Base-by-base conservation (phyloP, 345 rosid species). In the Gynandropsis gynandra region DNA sequence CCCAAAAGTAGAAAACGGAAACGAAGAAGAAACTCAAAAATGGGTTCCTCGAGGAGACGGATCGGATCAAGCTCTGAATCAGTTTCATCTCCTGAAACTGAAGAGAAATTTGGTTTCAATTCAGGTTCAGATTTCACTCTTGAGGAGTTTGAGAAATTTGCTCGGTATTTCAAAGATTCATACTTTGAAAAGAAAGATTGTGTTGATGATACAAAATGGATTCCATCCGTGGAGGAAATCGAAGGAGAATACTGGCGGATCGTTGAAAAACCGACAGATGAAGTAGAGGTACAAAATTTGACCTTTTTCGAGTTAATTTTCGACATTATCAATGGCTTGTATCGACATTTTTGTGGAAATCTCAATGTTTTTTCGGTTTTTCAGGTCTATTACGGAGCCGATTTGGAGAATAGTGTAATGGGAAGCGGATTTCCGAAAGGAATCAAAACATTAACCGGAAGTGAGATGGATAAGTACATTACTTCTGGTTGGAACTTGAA, bases 201-300 rank as follows among this genome's bases (percentile, higher is more conserved):
- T 12, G 36, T 8, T 41, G 77, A 65, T 36, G 71, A 59, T 41
- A 70, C 56, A 45, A 42, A 38, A 24, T 58, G 67, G 61, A 76
- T 63, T 47, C 95, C 89, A 16, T 74, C 88, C 54, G 76, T 78
- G 18, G 82, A 82, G 54, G 81, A 82, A 5, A 78, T 92, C 38
- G 98, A 92, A 78, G 98, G 93, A 13, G 98, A 92, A 62, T 87
- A 79, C 67, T 92, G 98, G 98, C 83, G 98, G 61, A 84, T 92
- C 41, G 71, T 87, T 15, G 98, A 92, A 74, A 85, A 71, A 50
- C 79, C 96, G 27, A 87, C 87, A 1, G 93, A 85, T 46, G 96
- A 92, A 66, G 96, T 92, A 27, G 96, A 92, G 95, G 98, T 82
- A 73, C 42, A 65, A 46, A 49, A 27, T 52, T 48, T 18, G 9